Conservation (phyloP, 1,284 basidiomycete genomes). For the Kwoniella shivajii region DNA sequence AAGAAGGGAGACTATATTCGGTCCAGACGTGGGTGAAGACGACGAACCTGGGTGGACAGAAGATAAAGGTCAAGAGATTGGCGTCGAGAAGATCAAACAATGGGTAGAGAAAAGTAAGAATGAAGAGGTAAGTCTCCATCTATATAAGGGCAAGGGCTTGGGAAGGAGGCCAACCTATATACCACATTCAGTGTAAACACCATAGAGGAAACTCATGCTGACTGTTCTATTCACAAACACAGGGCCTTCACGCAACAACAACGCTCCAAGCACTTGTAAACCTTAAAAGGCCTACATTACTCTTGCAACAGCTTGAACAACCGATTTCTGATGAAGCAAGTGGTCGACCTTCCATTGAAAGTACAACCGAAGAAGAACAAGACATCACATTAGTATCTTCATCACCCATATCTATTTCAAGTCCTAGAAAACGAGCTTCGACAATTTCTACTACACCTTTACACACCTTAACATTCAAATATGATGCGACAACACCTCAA, state of each 20-base stretch:
- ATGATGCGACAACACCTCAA: constrained; percentile 81
- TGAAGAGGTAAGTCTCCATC: constrained; percentile 66
- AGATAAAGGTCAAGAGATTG: constrained; percentile 59
- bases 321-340: background rate
- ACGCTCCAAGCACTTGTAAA: constrained; percentile 89
- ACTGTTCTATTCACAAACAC: background rate
- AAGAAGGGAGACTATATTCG: constrained; percentile 67
- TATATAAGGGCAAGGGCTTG: too few relatives aligned
- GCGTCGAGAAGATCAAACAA: constrained; percentile 70
- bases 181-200: background rate
- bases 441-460: constrained; percentile 44
- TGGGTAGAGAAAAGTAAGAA: constrained; percentile 80
- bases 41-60: constrained; percentile 52
- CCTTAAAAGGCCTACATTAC: constrained; percentile 79
- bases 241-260: constrained; percentile 79
- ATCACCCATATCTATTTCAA: background rate
- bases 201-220: background rate
- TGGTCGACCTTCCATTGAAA: constrained; percentile 55
- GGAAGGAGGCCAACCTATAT: too few relatives aligned
- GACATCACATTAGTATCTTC: constrained; percentile 26
- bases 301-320: constrained; percentile 64
- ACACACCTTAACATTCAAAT: constrained; percentile 82
- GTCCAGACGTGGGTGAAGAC: constrained; percentile 68
- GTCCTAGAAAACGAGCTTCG: constrained; percentile 2
- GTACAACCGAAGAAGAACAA: constrained; percentile 53